Evolutionary conservation across 495 filamentous ascomycete species (phyloP), one percentile per base, ranked within the genome.

Genomic region (Hyaloscypha finlandica): DNA sequence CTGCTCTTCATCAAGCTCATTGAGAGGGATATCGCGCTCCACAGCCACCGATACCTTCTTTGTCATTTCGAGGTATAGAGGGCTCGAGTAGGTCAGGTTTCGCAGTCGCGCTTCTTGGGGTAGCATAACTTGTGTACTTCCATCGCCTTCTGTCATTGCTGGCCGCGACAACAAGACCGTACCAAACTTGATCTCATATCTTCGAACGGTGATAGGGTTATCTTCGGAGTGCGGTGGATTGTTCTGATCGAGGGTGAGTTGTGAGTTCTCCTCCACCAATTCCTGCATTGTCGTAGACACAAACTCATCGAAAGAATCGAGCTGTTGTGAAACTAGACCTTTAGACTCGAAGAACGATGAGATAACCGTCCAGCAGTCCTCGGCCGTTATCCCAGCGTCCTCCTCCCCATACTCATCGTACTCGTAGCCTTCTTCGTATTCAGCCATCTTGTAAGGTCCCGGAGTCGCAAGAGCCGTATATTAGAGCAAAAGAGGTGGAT

Each of bases 221-320:
- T 91, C 92, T 60, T 89, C 90, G 71, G 84, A 81, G 65, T 79
- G 80, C 32, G 83, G 88, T 0, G 93, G 90, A 48, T 91, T 85
- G 60, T 92, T 91, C 74, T 97, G 92, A 70, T 98, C 96, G 65
- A 98, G 86, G 25, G 89, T 92, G 57, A 98, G 87, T 65, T 90
- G 84, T 39, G 90, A 89, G 74, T 96, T 93, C 75, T 98, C 95
- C 63, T 90, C 87, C 31, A 98, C 88, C 62, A 98, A 84, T 68
- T 96, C 91, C 70, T 97, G 92, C 81, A 98, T 94, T 0, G 95
- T 97, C 4, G 90, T 92, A 39, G 86, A 85, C 57, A 94, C 90
- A 74, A 99, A 99, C 74, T 97, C 93, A 80, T 99, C 91, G 81
- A 97, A 99, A 3, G 95, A 99, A 76, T 98, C 94, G 66, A 98